These are phyloP conservation scores for Trichophyton mentagrophytes DNA, from an alignment of 2,329 filamentous ascomycete species.

Conservation along the genomic window DNA sequence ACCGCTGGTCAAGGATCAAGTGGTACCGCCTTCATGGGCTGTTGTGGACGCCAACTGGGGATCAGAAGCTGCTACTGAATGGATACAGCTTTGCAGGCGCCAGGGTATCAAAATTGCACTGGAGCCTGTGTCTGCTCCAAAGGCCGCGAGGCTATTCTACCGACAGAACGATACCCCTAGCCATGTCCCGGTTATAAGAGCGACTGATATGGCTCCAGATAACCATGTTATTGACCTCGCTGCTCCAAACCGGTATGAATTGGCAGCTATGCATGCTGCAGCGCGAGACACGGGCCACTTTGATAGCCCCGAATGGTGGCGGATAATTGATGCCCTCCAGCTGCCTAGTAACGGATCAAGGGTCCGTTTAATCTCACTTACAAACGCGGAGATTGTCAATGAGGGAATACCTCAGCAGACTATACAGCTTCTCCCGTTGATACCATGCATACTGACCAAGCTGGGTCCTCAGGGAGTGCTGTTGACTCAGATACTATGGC, in stretches of 20 bases:
- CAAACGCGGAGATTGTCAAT: conserved; percentile 56
- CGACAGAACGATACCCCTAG: conserved; percentile 11
- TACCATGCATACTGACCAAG: conserved; percentile 75
- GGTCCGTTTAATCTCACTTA: conserved; percentile 58
- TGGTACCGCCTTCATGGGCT: conserved; percentile 56
- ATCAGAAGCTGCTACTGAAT: conserved; percentile 49
- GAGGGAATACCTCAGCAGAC: conserved; percentile 70
- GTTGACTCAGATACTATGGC: conserved; percentile 55
- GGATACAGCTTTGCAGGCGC: conserved; percentile 50
- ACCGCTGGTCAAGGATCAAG: conserved; percentile 41
- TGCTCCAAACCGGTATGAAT: conserved; percentile 73
- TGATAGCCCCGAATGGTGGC: conserved; percentile 62
- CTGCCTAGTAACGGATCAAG: conserved; percentile 57
- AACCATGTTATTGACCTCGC: conserved; percentile 54
- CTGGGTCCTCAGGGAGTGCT: conserved; percentile 65
- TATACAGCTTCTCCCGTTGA: conserved; percentile 75
- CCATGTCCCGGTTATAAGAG: conserved; percentile 21
- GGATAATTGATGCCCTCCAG: conserved; percentile 63
- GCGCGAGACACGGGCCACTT: conserved; percentile 57
- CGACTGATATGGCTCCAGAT: conserved; percentile 42
- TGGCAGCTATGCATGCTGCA: conserved; percentile 62
- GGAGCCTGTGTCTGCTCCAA: conserved; percentile 78
- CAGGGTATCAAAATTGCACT: conserved; percentile 55
- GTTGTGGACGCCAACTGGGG: conserved; percentile 84
- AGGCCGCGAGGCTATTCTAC: conserved; percentile 57